Conservation (phyloP, 805 yeast species). For the Zygoascus flipseniorum region DNA sequence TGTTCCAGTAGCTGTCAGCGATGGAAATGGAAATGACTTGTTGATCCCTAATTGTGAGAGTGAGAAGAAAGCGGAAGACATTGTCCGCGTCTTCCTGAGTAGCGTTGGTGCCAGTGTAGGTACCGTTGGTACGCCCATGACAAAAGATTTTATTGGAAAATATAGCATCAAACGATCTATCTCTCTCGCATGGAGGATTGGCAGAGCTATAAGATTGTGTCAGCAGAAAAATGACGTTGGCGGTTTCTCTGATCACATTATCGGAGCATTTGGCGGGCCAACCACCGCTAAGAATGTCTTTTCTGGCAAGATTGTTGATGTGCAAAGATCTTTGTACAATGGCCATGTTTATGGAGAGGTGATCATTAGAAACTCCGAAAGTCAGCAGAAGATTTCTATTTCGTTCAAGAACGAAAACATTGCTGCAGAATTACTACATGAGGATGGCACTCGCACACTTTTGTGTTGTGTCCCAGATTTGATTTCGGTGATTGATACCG, state of each 20-base stretch:
- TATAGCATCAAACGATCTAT: conserved; percentile 30
- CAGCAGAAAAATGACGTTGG: conserved; percentile 32
- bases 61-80: conserved; percentile 31
- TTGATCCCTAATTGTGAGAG: conserved; percentile 6
- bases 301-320: conserved; percentile 37
- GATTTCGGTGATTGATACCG: conserved; percentile 35
- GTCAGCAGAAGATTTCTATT: conserved; percentile 16
- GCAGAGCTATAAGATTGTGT: conserved; percentile 35
- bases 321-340: conserved; percentile 34
- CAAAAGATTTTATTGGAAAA: conserved; percentile 20
- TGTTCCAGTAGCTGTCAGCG: conserved; percentile 15
- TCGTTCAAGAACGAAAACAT: conserved; percentile 45
- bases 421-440: conserved; percentile 22
- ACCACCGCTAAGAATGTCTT: conserved; percentile 30
- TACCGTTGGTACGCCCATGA: conserved; percentile 30
- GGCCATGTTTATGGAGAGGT: conserved; percentile 42
- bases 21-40: conserved; percentile 36
- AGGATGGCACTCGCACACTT: conserved; percentile 19
- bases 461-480: conserved; percentile 40
- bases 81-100: conserved; percentile 36
- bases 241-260: conserved; percentile 28
- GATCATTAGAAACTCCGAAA: conserved; percentile 15
- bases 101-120: conserved; percentile 38
- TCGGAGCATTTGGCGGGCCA: conserved; percentile 32
- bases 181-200: conserved; percentile 42